These are phyloP conservation scores for Solanum tarapatanum DNA, from an alignment of 257 asterid genomes.

Conservation along the genomic window DNA sequence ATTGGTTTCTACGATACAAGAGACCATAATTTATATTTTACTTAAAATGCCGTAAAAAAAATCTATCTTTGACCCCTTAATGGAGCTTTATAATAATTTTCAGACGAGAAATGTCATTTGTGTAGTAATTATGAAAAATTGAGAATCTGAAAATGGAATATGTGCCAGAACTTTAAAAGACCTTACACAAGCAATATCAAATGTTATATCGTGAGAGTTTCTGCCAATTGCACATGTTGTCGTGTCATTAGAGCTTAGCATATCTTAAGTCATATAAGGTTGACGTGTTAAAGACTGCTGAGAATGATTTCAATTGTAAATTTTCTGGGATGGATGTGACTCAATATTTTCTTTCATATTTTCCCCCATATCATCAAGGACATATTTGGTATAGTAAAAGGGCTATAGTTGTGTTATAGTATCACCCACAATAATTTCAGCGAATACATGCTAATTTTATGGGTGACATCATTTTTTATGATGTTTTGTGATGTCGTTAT, in stretches of 20 bases:
- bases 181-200: not conserved
- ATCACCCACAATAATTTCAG: no score
- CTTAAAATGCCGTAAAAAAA: no score
- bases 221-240: not conserved
- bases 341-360: not conserved
- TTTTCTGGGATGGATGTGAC: slow-evolving; percentile 14
- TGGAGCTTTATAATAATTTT: no score
- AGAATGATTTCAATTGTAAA: slow-evolving; percentile 8
- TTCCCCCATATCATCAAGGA: no score
- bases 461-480: no score
- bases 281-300: slow-evolving; percentile 3
- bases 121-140: not conserved
- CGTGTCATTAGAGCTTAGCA: not conserved
- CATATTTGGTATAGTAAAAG: no score
- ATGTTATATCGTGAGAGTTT: not conserved
- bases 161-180: not conserved
- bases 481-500: no score
- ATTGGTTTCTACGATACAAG: no score
- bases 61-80: not conserved
- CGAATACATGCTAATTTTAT: no score
- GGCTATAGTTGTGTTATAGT: no score
- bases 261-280: slow-evolving; percentile 4
- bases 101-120: no score
- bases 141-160: not conserved
- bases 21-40: no score